Evolutionary conservation across 306 rosid species (phyloP).

Genomic region (Prunus dulcis): DNA sequence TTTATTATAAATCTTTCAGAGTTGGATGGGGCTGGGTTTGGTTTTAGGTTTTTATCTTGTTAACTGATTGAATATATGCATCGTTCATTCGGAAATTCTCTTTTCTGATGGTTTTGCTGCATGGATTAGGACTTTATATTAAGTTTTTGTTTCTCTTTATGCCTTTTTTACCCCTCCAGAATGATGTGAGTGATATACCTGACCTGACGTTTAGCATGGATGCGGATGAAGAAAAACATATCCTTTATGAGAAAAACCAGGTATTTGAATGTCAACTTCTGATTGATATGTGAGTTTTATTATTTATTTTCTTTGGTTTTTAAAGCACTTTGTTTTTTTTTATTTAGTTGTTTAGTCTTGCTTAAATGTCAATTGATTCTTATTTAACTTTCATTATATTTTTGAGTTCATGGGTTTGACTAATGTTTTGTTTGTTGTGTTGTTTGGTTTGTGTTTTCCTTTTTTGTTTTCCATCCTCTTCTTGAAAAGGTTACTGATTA

Average conservation of each 20-base stretch:
- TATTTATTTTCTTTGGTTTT: background rate
- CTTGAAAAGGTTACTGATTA: conserved; percentile 81
- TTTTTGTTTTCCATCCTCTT: background rate
- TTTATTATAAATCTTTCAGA: background rate
- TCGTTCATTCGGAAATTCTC: background rate
- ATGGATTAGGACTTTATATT: background rate
- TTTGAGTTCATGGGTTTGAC: background rate
- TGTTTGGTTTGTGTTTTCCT: background rate
- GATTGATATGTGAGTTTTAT: conserved; percentile 7
- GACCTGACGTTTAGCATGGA: conserved; percentile 99
- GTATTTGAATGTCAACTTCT: conserved; percentile 33
- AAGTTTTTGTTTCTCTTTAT: conserved; percentile 6
- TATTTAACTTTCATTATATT: background rate
- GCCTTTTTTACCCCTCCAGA: conserved; percentile 35
- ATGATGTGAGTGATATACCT: conserved; percentile 83
- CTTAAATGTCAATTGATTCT: background rate
- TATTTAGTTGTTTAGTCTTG: background rate
- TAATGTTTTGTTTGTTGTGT: background rate
- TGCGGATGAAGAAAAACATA: conserved; percentile 95
- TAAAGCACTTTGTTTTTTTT: background rate
- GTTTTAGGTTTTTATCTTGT: background rate
- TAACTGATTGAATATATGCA: background rate
- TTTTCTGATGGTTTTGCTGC: conserved; percentile 16
- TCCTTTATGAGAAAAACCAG: conserved; percentile 92
- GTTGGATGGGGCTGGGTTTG: background rate